A percentile compares a stretch with the other conserved stretches of the same genome.
phyloP scores from a whole-genome alignment of 2,329 filamentous ascomycete genomes.

The Fusarium nodosum region DNA sequence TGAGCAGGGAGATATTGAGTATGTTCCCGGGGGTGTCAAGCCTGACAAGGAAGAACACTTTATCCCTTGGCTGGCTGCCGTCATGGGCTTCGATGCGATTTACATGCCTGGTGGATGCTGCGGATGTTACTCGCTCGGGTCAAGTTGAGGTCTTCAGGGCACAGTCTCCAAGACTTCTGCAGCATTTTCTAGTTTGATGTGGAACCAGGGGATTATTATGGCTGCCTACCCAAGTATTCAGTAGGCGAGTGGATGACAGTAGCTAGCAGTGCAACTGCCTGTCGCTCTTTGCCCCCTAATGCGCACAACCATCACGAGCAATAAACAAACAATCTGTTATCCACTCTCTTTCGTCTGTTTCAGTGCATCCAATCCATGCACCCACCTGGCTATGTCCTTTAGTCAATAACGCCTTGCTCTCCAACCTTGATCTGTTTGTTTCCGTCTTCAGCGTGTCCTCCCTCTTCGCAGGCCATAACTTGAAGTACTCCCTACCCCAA shows the following conservation, averaged over 20 bases:
- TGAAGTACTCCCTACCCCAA: too few species aligned
- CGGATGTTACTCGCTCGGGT: background rate
- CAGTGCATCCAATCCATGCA: background rate
- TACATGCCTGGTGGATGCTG: background rate
- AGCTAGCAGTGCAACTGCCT: background rate
- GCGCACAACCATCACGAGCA: background rate
- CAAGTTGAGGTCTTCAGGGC: background rate
- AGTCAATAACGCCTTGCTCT: too few species aligned
- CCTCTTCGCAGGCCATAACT: too few species aligned
- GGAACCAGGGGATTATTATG: background rate
- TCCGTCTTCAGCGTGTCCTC: too few species aligned
- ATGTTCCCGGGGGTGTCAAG: background rate
- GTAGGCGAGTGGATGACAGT: background rate
- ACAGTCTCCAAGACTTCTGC: background rate
- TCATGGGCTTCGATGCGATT: background rate
- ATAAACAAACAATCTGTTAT: background rate
- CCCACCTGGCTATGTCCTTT: too few species aligned
- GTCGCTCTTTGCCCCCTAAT: background rate
- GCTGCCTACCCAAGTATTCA: background rate
- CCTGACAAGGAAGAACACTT: background rate
- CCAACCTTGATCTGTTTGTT: too few species aligned
- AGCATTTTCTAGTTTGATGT: background rate
- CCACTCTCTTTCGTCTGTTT: background rate
- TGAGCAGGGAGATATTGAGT: background rate
- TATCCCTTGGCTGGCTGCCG: background rate